Percentiles rank a stretch among this genome's conserved stretches.
These are phyloP conservation scores for Lepiota venenata DNA, from an alignment of 768 basidiomycete species.

Conservation along the genomic window DNA sequence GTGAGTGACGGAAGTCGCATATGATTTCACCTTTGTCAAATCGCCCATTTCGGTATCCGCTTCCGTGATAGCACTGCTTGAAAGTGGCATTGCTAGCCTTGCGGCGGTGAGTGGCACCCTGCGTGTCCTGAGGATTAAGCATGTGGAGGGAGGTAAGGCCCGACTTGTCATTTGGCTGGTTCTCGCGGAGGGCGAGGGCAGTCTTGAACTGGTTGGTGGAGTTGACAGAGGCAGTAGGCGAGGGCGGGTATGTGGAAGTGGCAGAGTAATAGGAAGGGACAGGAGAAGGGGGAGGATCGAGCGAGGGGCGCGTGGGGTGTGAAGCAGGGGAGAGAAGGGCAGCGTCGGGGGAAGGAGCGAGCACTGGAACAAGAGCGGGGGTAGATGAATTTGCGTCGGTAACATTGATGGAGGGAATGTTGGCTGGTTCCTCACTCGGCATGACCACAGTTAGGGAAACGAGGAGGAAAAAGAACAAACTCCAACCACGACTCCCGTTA, in stretches of 20 bases:
- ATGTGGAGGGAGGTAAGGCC: constrained; percentile 52
- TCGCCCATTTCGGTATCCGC: constrained; percentile 46
- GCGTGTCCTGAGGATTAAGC: constrained; percentile 34
- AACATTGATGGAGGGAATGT: constrained; percentile 31
- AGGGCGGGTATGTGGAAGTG: constrained; percentile 50
- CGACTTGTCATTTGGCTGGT: constrained; percentile 55
- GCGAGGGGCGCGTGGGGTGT: constrained; percentile 14
- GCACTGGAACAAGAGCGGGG: constrained; percentile 9
- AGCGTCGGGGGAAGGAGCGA: constrained; percentile 2
- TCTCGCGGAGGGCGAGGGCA: constrained; percentile 60
- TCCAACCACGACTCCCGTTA: background rate
- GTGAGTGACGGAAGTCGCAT: constrained; percentile 31
- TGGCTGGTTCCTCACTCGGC: constrained; percentile 15
- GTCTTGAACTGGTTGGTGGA: constrained; percentile 59
- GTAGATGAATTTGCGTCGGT: constrained; percentile 18
- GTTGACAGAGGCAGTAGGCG: constrained; percentile 69
- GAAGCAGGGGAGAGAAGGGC: constrained; percentile 17
- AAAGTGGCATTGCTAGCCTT: constrained; percentile 58
- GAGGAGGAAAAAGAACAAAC: background rate
- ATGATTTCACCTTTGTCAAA: constrained; percentile 33
- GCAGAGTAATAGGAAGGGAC: constrained; percentile 24
- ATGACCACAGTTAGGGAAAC: constrained; percentile 12
- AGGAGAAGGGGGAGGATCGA: constrained; percentile 14
- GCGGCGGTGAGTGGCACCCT: constrained; percentile 38
- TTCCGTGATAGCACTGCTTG: constrained; percentile 40